These are phyloP conservation scores for Rhypophila decipiens DNA, from an alignment of 495 filamentous ascomycete species.

Conservation along the genomic window DNA sequence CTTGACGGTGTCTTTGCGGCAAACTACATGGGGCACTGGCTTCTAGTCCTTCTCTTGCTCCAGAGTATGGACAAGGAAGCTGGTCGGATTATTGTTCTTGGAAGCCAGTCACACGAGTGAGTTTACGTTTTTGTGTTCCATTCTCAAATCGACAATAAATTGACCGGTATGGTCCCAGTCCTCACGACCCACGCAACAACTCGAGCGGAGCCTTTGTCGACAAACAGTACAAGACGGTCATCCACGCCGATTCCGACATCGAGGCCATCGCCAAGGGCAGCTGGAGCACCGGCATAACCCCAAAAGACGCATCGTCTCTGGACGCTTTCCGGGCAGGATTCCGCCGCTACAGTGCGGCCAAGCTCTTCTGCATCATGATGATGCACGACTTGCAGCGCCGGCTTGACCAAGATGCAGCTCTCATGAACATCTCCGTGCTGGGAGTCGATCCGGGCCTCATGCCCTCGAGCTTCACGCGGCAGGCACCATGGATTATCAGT, in stretches of 20 bases:
- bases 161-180: no score
- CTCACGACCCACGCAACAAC: constrained; percentile 11
- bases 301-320: no score
- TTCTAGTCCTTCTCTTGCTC: constrained; percentile 32
- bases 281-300: constrained; percentile 20
- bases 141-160: no score
- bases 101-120: constrained; percentile 32
- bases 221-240: constrained; percentile 18
- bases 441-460: constrained; percentile 22
- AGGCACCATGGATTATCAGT: constrained; percentile 7
- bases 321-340: constrained; percentile 19
- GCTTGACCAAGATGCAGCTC: constrained; percentile 12
- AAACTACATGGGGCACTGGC: constrained; percentile 37
- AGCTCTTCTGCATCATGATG: constrained; percentile 32
- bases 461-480: constrained; percentile 13
- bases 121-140: constrained; percentile 1
- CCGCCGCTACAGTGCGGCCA: constrained; percentile 30
- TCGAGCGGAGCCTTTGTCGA: constrained; percentile 1
- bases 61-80: constrained; percentile 28
- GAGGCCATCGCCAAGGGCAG: constrained; percentile 28
- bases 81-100: constrained; percentile 33
- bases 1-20: constrained; percentile 32
- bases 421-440: constrained; percentile 20
- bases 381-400: constrained; percentile 21
- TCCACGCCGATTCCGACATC: constrained; percentile 8